A percentile compares a stretch with the other conserved stretches of the same genome.
Conservation (phyloP, 2,329 filamentous ascomycete species). For the Verticillium nubilum region DNA sequence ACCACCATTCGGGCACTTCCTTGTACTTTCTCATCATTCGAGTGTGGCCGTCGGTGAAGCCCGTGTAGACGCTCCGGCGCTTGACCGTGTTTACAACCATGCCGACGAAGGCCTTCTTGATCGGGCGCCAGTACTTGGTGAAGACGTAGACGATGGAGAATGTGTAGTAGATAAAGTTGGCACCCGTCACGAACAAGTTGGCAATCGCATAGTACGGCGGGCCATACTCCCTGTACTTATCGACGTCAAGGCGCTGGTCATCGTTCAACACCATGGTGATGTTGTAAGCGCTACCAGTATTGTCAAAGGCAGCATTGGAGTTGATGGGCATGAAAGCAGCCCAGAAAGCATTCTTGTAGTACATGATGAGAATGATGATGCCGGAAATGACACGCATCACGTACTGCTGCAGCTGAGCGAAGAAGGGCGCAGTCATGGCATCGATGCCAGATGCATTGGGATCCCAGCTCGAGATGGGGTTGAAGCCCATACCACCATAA, state of each 20-base stretch:
- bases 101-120: slow-evolving; percentile 24
- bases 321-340: slow-evolving; percentile 43
- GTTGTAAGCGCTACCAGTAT: slow-evolving; percentile 33
- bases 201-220: slow-evolving; percentile 26
- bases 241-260: slow-evolving; percentile 22
- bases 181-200: slow-evolving; percentile 23
- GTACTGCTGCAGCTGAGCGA: slow-evolving; percentile 28
- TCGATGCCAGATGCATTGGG: slow-evolving; percentile 30
- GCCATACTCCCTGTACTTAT: slow-evolving; percentile 28
- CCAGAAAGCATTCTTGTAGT: slow-evolving; percentile 36
- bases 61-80: slow-evolving; percentile 22
- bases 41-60: slow-evolving; percentile 35
- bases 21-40: slow-evolving; percentile 36
- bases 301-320: slow-evolving; percentile 37
- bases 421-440: slow-evolving; percentile 32
- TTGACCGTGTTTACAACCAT: slow-evolving; percentile 7
- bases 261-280: slow-evolving; percentile 28
- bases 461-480: slow-evolving; percentile 44
- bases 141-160: slow-evolving; percentile 28
- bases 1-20: slow-evolving; percentile 47
- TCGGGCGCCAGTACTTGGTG: slow-evolving; percentile 26
- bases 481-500: slow-evolving; percentile 36
- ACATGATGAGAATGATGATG: slow-evolving; percentile 33
- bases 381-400: slow-evolving; percentile 28
- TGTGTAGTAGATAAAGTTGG: slow-evolving; percentile 25